Percentiles rank a stretch among this genome's conserved stretches.
Evolutionary conservation across 2,329 filamentous ascomycete genomes (phyloP).

Genomic region (Ambrosiella cleistominuta): DNA sequence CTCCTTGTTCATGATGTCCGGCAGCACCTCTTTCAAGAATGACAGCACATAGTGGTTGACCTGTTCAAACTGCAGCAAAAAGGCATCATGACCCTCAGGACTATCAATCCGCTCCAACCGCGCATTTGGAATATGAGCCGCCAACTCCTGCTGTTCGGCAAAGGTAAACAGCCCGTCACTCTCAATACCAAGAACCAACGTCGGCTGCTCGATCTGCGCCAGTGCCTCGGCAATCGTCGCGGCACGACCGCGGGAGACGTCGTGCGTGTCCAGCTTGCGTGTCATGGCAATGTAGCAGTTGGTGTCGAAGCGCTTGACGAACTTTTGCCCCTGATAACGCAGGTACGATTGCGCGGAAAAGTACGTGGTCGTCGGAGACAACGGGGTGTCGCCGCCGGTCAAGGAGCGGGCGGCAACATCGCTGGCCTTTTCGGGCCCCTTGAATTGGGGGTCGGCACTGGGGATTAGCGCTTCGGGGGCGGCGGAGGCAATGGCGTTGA

Average conservation of each 20-base stretch:
- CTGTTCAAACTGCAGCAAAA: constrained; percentile 90
- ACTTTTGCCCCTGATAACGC: constrained; percentile 89
- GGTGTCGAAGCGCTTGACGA: constrained; percentile 90
- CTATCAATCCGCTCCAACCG: constrained; percentile 76
- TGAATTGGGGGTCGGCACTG: constrained; percentile 50
- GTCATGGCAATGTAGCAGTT: constrained; percentile 99
- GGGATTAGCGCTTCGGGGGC: constrained; percentile 17
- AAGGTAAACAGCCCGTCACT: constrained; percentile 94
- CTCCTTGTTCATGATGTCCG: constrained; percentile 66
- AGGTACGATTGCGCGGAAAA: constrained; percentile 97
- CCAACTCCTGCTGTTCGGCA: constrained; percentile 86
- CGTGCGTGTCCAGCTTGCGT: constrained; percentile 91
- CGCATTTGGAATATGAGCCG: constrained; percentile 60
- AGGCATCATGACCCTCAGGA: constrained; percentile 90
- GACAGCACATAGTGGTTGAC: constrained; percentile 75
- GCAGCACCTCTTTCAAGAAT: constrained; percentile 67
- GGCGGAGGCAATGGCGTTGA: constrained; percentile 15
- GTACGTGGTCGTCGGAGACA: constrained; percentile 51
- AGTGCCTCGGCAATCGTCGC: constrained; percentile 55
- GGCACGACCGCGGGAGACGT: constrained; percentile 68
- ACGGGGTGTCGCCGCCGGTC: constrained; percentile 31
- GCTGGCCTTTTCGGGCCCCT: constrained; percentile 25
- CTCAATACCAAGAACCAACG: constrained; percentile 83
- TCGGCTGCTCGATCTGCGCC: constrained; percentile 68
- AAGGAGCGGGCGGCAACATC: constrained; percentile 18